These are phyloP conservation scores for Trypanosoma scelopori DNA, from an alignment of 208 protist species.

Conservation along the genomic window DNA sequence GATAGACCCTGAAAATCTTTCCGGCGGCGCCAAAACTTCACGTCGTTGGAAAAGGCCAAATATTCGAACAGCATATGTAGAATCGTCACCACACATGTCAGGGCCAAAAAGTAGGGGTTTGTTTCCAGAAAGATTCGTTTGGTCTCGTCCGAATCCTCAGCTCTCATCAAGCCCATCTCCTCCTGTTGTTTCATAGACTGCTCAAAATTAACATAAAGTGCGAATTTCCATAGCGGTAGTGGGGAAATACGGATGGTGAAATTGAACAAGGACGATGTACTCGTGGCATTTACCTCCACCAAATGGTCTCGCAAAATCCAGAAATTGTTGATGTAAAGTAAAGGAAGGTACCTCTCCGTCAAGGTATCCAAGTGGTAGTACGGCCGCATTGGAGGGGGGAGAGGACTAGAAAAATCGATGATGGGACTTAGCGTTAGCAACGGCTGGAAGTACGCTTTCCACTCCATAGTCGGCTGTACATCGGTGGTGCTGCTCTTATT, in stretches of 20 bases:
- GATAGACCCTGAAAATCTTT: slow-evolving; percentile 97
- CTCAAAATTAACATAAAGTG: slow-evolving; percentile 84
- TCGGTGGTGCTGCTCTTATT: slow-evolving; percentile 10
- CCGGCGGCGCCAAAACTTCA: slow-evolving; percentile 82
- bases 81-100: slow-evolving; percentile 94
- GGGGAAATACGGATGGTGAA: slow-evolving; percentile 60
- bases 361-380: slow-evolving; percentile 28
- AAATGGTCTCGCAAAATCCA: slow-evolving; percentile 90
- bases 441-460: slow-evolving; percentile 60
- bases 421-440: slow-evolving; percentile 69
- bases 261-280: slow-evolving; percentile 32
- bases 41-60: slow-evolving; percentile 98
- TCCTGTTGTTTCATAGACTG: slow-evolving; percentile 71
- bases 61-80: slow-evolving; percentile 98
- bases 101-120: slow-evolving; percentile 92
- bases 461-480: slow-evolving; percentile 14
- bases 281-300: slow-evolving; percentile 81
- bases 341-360: slow-evolving; percentile 73
- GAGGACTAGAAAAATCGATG: slow-evolving; percentile 65
- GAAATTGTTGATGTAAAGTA: slow-evolving; percentile 95
- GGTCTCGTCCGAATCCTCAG: slow-evolving; percentile 64
- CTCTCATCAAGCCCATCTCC: slow-evolving; percentile 53
- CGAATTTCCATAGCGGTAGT: slow-evolving; percentile 59
- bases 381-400: slow-evolving; percentile 33
- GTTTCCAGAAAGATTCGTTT: slow-evolving; percentile 96